Evolutionary conservation across 176 grass and related monocot genomes (phyloP).

Genomic region (Poa annua): DNA sequence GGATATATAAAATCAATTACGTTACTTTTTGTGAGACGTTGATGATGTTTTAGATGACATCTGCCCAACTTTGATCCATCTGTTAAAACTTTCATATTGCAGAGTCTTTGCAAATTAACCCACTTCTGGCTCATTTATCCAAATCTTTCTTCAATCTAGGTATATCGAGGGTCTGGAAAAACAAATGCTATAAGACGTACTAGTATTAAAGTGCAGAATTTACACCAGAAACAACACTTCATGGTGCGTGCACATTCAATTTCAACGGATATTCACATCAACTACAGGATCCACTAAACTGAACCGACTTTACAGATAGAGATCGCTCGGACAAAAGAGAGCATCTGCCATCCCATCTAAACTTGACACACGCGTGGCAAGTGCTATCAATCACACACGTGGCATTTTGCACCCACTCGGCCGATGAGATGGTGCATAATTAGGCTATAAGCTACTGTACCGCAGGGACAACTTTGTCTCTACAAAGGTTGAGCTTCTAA

Average conservation of each 20-base stretch:
- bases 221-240: neutral
- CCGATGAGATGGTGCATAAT: neutral
- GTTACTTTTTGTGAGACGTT: neutral
- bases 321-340: neutral
- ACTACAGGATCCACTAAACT: neutral
- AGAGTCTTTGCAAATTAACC: neutral
- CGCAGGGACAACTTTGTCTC: neutral
- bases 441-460: neutral
- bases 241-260: neutral
- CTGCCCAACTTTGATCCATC: neutral
- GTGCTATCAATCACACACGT: neutral
- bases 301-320: conserved; percentile 2
- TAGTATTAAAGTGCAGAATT: neutral
- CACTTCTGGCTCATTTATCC: neutral
- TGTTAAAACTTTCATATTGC: neutral
- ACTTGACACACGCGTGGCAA: neutral
- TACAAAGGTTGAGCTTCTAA: conserved; percentile 24
- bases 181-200: neutral
- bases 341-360: conserved; percentile 14
- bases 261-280: neutral
- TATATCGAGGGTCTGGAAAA: neutral
- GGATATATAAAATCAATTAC: neutral
- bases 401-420: neutral
- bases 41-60: neutral
- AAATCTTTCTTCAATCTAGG: neutral